Evolutionary conservation across 176 grass and related monocot species (phyloP), one percentile per base, ranked within the genome.

Genomic region (Saccharum spontaneum): DNA sequence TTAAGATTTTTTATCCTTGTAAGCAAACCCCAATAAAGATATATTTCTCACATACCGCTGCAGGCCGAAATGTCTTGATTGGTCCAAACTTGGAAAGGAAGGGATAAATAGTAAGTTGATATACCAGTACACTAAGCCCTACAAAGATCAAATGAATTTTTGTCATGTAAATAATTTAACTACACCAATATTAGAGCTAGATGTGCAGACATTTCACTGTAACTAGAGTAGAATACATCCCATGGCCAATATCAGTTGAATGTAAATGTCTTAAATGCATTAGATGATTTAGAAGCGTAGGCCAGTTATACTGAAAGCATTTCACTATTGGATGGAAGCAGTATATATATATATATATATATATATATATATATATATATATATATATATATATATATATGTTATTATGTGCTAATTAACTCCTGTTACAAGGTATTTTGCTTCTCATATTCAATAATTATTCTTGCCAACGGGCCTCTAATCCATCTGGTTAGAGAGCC

Each of bases 121-220:
- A 92, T 37, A 89, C 79, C 43, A 92, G 46, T 76, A 92, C 86
- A 80, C 87, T 87, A 57, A 92, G 79, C 76, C 90, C 90, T 92
- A 68, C 10, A 78, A 87, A 40, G 15, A 67, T 79, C 33, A 24
- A 63, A 85, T n/a, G 34, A 68, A 76, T 40, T 75, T 18, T 78
- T 16, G 30, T 26, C 48, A 16, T 69, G 18, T 62, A 17, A 61
- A 71, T 64, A 63, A 76, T 61, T 24, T 24, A 24, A 45, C 34
- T 55, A 76, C 23, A 14, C 6, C 17, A 80, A 70, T 15, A 14
- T 65, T 64, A 65, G 26, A 65, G 26, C 62, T 65, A 31, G 26
- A 65, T 65, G 26, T 31, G 2, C 11, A 31, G 15, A 15, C 12
- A 65, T 31, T 31, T 65, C 12, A 31, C n/a, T 65, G 4, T 31